Evolutionary conservation across 805 yeast species (phyloP).

Genomic region (Wickerhamiella spandovensis): DNA sequence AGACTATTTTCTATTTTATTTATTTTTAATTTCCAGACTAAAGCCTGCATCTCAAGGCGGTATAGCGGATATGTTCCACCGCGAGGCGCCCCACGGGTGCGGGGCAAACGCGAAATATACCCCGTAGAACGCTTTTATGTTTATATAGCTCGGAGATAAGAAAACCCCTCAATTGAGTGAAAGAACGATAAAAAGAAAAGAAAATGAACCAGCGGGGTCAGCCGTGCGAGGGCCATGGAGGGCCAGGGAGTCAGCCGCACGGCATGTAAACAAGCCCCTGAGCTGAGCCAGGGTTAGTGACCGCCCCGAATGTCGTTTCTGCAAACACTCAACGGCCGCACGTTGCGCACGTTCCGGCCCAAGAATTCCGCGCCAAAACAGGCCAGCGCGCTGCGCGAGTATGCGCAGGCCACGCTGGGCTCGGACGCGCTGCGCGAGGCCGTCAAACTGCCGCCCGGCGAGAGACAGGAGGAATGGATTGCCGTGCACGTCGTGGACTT

Average conservation of each 20-base stretch:
- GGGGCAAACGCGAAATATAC: no score
- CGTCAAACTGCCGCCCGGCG: slow-evolving; percentile 85
- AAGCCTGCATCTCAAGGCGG: no score
- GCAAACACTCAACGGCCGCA: slow-evolving; percentile 12
- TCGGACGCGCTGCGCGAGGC: slow-evolving; percentile 86
- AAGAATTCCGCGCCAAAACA: slow-evolving; percentile 21
- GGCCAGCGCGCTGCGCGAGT: slow-evolving; percentile 43
- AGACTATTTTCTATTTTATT: no score
- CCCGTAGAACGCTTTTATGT: no score
- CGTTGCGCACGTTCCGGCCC: slow-evolving; percentile 26
- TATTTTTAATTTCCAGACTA: no score
- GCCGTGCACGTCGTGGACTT: slow-evolving; percentile 98
- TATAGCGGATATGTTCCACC: no score
- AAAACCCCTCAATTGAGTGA: no score
- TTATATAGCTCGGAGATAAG: no score
- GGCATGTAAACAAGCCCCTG: background rate
- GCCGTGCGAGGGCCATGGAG: background rate
- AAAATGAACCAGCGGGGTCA: no score
- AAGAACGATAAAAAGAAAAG: no score
- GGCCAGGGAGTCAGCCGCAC: background rate
- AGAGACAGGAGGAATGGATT: slow-evolving; percentile 84
- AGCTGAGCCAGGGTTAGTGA: background rate
- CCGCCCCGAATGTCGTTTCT: slow-evolving; percentile 18
- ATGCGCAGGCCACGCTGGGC: slow-evolving; percentile 92
- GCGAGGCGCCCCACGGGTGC: no score